A percentile compares a stretch with the other conserved stretches of the same genome.
These are phyloP conservation scores for Lachancea sp. DNA, from an alignment of 805 yeast genomes.

Conservation along the genomic window DNA sequence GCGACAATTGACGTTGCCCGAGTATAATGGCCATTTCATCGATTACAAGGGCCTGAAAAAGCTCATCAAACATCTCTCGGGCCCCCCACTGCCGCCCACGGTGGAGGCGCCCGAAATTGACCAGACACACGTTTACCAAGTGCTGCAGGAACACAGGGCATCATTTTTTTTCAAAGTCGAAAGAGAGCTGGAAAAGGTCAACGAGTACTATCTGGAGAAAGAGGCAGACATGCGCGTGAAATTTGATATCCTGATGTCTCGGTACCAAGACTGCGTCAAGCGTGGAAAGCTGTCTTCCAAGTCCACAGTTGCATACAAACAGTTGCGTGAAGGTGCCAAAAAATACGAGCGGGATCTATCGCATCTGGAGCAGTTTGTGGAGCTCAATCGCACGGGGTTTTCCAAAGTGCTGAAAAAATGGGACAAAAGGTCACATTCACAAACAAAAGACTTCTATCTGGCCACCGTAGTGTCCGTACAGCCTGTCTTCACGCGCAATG, in stretches of 20 bases:
- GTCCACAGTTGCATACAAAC: constrained; percentile 70
- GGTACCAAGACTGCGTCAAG: constrained; percentile 46
- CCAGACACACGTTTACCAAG: constrained; percentile 37
- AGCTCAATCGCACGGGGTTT: constrained; percentile 91
- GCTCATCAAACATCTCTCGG: constrained; percentile 75
- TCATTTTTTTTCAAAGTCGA: constrained; percentile 82
- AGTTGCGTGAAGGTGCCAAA: constrained; percentile 81
- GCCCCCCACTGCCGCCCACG: constrained; percentile 21
- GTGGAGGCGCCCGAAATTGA: constrained; percentile 15
- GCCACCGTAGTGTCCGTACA: constrained; percentile 93
- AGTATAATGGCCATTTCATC: constrained; percentile 87
- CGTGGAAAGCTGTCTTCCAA: constrained; percentile 46
- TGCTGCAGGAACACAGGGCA: constrained; percentile 83
- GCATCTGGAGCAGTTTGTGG: constrained; percentile 87
- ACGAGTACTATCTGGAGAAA: constrained; percentile 83
- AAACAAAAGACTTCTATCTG: constrained; percentile 85
- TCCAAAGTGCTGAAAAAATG: constrained; percentile 93
- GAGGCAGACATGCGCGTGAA: constrained; percentile 81
- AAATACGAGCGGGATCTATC: constrained; percentile 84
- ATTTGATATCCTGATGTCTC: constrained; percentile 66
- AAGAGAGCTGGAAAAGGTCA: constrained; percentile 92
- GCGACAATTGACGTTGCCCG: constrained; percentile 90
- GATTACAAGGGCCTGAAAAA: constrained; percentile 91
- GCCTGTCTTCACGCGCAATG: constrained; percentile 89
- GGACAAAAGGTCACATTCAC: constrained; percentile 95